Evolutionary conservation across 768 basidiomycete species (phyloP).

Genomic region (Naganishia friedmannii): DNA sequence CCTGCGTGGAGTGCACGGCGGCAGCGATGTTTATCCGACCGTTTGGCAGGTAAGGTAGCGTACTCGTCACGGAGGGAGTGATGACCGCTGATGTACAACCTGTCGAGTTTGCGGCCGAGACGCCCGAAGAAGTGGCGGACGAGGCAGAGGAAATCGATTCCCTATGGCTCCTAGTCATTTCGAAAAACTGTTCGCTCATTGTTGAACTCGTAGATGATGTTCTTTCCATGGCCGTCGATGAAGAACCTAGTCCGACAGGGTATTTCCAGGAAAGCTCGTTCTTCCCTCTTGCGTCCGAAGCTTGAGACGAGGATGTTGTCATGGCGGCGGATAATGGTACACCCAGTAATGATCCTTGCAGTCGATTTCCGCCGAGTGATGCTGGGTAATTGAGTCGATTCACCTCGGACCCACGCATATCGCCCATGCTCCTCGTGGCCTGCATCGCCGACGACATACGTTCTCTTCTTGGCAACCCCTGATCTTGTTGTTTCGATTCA

Average conservation of each 20-base stretch:
- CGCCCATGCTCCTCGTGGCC: slow-evolving; percentile 18
- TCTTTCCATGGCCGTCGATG: slow-evolving; percentile 3
- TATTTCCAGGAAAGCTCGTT: slow-evolving; percentile 19
- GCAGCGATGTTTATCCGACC: slow-evolving; percentile 8
- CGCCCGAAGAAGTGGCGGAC: slow-evolving; percentile 12
- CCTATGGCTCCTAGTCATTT: slow-evolving; percentile 5
- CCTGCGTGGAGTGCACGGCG: slow-evolving; percentile 13
- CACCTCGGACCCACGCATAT: neutral
- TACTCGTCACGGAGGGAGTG: neutral
- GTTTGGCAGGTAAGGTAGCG: neutral
- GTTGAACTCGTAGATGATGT: slow-evolving; percentile 3
- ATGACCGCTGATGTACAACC: neutral
- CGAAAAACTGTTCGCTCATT: slow-evolving; percentile 12
- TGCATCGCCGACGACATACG: slow-evolving; percentile 19
- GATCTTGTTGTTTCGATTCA: neutral
- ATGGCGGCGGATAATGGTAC: neutral
- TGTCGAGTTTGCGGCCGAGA: neutral
- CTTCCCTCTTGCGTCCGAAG: neutral
- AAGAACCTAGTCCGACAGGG: neutral
- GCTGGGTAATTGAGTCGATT: neutral
- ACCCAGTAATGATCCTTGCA: slow-evolving; percentile 6
- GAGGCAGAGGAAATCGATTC: slow-evolving; percentile 19
- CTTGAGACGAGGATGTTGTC: neutral
- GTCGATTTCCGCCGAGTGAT: neutral
- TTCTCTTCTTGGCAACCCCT: slow-evolving; percentile 4